Base-by-base conservation (phyloP, 345 rosid genomes). In the Eucalyptus pauciflora region DNA sequence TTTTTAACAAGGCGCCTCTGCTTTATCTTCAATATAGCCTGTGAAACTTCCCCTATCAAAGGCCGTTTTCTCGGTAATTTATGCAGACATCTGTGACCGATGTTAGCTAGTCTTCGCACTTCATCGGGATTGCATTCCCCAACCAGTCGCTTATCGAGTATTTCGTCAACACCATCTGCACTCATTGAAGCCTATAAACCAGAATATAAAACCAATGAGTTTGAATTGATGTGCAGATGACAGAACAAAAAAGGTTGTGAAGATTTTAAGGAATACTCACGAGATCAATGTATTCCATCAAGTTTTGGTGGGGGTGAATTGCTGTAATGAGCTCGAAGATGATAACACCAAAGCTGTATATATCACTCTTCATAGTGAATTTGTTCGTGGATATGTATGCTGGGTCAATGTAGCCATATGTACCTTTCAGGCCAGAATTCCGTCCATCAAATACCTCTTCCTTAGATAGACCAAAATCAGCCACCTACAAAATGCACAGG, bases 391-490 rank as follows among this genome's bases (percentile, higher is more conserved):
- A 94, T 80, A 98, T 92, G 92, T 98, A 97, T 8, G 90, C 93
- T 8, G 98, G 98, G 90, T 97, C 99, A 86, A 98, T 94, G 93
- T 97, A 98, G 83, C 99, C 99, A 60, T 97, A 96, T 86, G 99
- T 98, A 45, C 98, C 99, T 93, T 97, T 97, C 89, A 98, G 91
- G 88, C 99, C 94, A 3, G 99, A 97, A 86, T 90, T 94, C 85
- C 93, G 93, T 87, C 96, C 96, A 62, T 98, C 97, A 29, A 94
- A 95, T 56, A 91, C 94, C 92, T 95, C 98, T 94, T 97, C 98
- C 90, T 94, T 98, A 13, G 99, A 98, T 86, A 98, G 93, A 88
- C 99, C 99, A 41, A 98, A 98, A 93, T 98, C 99, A 31, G 99
- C 99, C 89, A 98, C 99, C 99, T 98, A 89, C 69, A 49, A 85